Base-by-base conservation (phyloP, 2,329 filamentous ascomycete genomes). In the Aureobasidium musti region DNA sequence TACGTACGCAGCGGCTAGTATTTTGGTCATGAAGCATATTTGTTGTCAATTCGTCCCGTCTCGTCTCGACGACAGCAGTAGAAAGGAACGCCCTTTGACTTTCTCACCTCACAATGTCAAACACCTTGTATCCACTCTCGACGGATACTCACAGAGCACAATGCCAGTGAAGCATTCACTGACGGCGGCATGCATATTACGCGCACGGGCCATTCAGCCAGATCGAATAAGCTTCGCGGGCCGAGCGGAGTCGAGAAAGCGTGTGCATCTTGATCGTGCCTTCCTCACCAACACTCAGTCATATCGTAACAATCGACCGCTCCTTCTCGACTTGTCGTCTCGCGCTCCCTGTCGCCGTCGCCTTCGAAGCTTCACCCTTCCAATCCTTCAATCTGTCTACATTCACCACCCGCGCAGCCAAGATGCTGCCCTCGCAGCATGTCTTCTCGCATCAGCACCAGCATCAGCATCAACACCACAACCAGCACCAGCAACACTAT, bases 371-470 rank as follows among this genome's bases (percentile, higher is more conserved):
- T 28, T 23, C 13, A 13, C 37, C 61, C 7, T 4, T 17, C 14
- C 35, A 54, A 26, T 23, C 37, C 17, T 33, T 26, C 61, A 65
- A 47, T 41, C 39, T 65, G 50, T 47, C 50, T 49, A 56, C 63
- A 13, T 57, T 52, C 54, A 63, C 28, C 50, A 56, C n/a, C 19
- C 53, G 52, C 65, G 59, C 43, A 66, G 54, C 57, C 50, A 67
- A 60, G 43, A 69, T 69, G 68, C 68, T 69, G 63, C 68, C 68
- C 35, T 64, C 66, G 76, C 84, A 86, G 77, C 85, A 87, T 80
- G 80, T 86, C 75, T 87, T 86, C 76, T 83, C 84, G 65, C 85
- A 87, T 73, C 83, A 84, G 74, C 82, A 83, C 72, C 82, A 82
- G 72, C 82, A 82, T 67, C 79, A 79, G 28, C 69, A 81, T 71